Conservation (phyloP, 78 protist species). For the Dictyostelium discoideum region DNA sequence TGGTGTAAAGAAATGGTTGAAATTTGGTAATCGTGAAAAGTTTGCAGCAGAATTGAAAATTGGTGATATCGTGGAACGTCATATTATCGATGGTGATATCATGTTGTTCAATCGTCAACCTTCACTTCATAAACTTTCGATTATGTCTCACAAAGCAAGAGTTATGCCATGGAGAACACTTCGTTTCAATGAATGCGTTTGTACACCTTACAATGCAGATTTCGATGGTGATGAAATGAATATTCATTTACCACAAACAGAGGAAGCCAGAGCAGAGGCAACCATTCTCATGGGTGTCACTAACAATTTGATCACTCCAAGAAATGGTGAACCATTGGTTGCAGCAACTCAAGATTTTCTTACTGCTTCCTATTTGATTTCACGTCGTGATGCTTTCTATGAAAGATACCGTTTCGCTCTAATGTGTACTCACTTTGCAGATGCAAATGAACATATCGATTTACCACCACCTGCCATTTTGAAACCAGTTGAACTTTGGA, state of each 20-base stretch:
- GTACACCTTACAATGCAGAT: slow-evolving; percentile 99
- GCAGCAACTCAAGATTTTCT: slow-evolving; percentile 99
- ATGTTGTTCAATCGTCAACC: slow-evolving; percentile 99
- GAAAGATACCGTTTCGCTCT: slow-evolving; percentile 82
- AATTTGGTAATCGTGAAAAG: slow-evolving; percentile 74
- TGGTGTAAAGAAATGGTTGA: slow-evolving; percentile 79
- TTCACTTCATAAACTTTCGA: slow-evolving; percentile 97
- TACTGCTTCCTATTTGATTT: slow-evolving; percentile 94
- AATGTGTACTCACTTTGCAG: slow-evolving; percentile 78
- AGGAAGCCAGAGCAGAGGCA: slow-evolving; percentile 98
- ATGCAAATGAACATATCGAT: slow-evolving; percentile 84
- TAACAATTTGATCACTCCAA: slow-evolving; percentile 97
- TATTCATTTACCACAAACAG: slow-evolving; percentile 96
- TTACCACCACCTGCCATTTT: slow-evolving; percentile 94
- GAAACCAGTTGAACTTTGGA: slow-evolving; percentile 98
- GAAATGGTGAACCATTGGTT: slow-evolving; percentile 98
- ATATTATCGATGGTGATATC: slow-evolving; percentile 96
- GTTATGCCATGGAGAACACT: slow-evolving; percentile 97
- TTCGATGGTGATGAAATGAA: slow-evolving; percentile 99
- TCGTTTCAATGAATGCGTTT: slow-evolving; percentile 98
- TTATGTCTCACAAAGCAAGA: slow-evolving; percentile 95
- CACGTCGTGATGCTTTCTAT: slow-evolving; percentile 93
- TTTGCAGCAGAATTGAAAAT: slow-evolving; percentile 82
- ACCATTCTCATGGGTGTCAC: slow-evolving; percentile 73
- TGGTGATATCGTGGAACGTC: slow-evolving; percentile 98